These are phyloP conservation scores for Pseudotsuga menziesii DNA, from an alignment of 75 land plant genomes.

Conservation along the genomic window DNA sequence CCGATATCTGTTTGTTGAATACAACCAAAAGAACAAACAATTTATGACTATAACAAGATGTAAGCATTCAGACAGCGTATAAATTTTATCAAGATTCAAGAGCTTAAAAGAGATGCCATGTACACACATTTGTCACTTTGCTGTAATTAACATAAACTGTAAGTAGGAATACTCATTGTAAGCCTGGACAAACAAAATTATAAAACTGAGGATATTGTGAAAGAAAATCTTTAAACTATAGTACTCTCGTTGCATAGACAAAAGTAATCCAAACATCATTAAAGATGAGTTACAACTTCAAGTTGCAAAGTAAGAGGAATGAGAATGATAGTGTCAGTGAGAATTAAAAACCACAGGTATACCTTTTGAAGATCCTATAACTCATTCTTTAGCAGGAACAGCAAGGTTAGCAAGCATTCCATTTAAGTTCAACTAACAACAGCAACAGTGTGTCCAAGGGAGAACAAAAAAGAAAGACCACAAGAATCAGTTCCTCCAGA, in stretches of 20 bases:
- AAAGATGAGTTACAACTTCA: not conserved
- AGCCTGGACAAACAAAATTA: not conserved
- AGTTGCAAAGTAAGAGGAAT: not conserved
- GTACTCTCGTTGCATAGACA: not conserved
- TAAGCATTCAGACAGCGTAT: not conserved
- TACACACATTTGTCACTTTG: not conserved
- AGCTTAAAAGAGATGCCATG: not conserved
- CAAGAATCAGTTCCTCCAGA: not conserved
- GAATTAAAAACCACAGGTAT: not conserved
- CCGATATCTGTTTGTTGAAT: slow-evolving; percentile 35
- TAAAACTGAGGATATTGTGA: not conserved
- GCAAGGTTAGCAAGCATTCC: not conserved
- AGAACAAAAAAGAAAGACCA: not conserved
- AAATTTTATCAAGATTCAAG: not conserved
- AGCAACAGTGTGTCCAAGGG: too few relatives aligned
- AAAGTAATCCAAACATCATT: not conserved
- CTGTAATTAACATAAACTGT: not conserved
- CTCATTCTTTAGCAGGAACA: not conserved
- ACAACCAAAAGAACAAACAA: not conserved
- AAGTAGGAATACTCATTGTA: not conserved
- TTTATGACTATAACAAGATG: not conserved
- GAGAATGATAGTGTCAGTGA: not conserved
- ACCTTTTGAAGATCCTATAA: not conserved
- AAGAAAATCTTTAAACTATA: not conserved
- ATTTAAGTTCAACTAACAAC: not conserved